These are phyloP conservation scores for Sporisorium graminicola DNA, from an alignment of 1,284 basidiomycete species.

Conservation along the genomic window DNA sequence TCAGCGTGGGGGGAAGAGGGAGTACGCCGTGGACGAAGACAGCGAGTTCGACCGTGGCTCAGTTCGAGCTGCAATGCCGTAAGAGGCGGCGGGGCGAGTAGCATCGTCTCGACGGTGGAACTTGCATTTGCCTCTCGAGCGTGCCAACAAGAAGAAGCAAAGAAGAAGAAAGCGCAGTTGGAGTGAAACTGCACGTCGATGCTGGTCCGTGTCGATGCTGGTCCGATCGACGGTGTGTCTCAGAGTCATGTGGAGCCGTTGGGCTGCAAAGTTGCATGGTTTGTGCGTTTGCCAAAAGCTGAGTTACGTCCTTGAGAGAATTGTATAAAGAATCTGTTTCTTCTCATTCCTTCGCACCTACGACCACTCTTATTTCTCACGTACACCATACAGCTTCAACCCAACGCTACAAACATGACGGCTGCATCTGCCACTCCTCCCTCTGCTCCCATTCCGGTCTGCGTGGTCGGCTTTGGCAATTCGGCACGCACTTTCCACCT, in stretches of 20 bases:
- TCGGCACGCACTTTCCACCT: constrained; percentile 66
- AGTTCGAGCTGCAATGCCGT: neutral
- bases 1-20: constrained; percentile 3
- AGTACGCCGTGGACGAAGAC: neutral
- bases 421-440: neutral
- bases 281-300: neutral
- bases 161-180: neutral
- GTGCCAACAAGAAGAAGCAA: too few species aligned
- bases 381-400: neutral
- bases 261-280: neutral
- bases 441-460: constrained; percentile 55
- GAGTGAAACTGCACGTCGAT: neutral
- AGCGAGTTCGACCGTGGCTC: constrained; percentile 1
- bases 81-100: too few species aligned
- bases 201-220: too few species aligned
- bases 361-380: neutral
- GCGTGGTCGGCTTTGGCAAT: constrained; percentile 63
- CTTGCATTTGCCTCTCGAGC: too few species aligned
- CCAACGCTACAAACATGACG: neutral
- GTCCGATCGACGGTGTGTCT: constrained; percentile 4
- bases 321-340: neutral
- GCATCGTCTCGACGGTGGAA: too few species aligned
- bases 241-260: neutral
- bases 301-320: too few species aligned
- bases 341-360: neutral